Percentiles rank a stretch among this genome's conserved stretches.
These are phyloP conservation scores for Phytophthora capsici DNA, from an alignment of 352 stramenopile genomes.

Conservation along the genomic window DNA sequence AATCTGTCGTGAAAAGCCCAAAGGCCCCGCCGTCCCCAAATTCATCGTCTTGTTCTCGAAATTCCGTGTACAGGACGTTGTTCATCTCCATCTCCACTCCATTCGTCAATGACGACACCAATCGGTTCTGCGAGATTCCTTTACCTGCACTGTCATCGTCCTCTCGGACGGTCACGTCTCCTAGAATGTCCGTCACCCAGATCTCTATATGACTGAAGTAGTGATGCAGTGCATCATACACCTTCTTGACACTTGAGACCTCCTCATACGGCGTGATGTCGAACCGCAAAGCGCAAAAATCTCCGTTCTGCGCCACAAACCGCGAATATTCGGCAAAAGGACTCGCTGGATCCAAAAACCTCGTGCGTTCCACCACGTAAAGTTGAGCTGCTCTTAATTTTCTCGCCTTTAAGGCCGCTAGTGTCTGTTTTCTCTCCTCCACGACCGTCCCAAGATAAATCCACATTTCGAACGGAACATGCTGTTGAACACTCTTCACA, in stretches of 20 bases:
- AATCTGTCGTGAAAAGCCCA: slow-evolving; percentile 38
- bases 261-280: slow-evolving; percentile 54
- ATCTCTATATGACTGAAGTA: slow-evolving; percentile 66
- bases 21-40: slow-evolving; percentile 16
- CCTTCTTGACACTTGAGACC: slow-evolving; percentile 35
- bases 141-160: slow-evolving; percentile 53
- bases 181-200: slow-evolving; percentile 57
- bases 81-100: slow-evolving; percentile 52
- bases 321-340: slow-evolving; percentile 50
- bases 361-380: slow-evolving; percentile 49
- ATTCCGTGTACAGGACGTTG: slow-evolving; percentile 43
- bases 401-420: slow-evolving; percentile 37
- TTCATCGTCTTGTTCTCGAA: slow-evolving; percentile 22
- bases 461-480: slow-evolving; percentile 47
- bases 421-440: slow-evolving; percentile 35
- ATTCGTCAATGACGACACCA: slow-evolving; percentile 45
- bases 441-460: slow-evolving; percentile 49
- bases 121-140: slow-evolving; percentile 51
- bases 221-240: slow-evolving; percentile 60
- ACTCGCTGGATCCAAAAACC: slow-evolving; percentile 41
- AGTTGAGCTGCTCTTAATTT: slow-evolving; percentile 38
- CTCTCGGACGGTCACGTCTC: slow-evolving; percentile 62
- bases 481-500: slow-evolving; percentile 38
- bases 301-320: slow-evolving; percentile 48
- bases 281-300: slow-evolving; percentile 54